These are phyloP conservation scores for Saccharomycopsis phalli DNA, from an alignment of 1,139 yeast species.

Conservation along the genomic window DNA sequence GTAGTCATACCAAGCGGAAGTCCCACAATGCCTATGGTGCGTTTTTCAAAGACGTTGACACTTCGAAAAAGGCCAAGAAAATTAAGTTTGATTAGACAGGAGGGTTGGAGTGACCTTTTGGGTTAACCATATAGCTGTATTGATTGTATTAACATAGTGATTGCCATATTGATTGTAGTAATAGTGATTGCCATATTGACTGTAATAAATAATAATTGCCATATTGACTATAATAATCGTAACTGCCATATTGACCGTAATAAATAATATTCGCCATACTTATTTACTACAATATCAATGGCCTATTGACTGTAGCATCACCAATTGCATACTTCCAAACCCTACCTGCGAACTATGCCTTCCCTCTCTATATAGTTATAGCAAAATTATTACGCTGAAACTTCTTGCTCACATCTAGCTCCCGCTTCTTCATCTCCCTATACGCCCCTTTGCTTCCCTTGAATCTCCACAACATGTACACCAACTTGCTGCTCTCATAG, in stretches of 20 bases:
- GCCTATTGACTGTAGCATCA: no score
- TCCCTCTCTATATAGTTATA: constrained; percentile 5
- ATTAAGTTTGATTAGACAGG: constrained; percentile 51
- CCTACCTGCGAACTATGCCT: not conserved
- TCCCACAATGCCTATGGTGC: constrained; percentile 96
- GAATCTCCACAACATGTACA: constrained; percentile 50
- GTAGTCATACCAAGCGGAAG: constrained; percentile 96
- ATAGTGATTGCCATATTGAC: no score
- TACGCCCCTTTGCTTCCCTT: not conserved
- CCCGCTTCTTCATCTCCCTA: constrained; percentile 10
- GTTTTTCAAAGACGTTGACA: constrained; percentile 85
- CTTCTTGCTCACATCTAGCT: constrained; percentile 10
- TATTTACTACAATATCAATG: no score
- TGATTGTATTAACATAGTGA: no score
- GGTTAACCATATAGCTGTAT: no score
- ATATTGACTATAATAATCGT: no score
- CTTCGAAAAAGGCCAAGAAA: constrained; percentile 82
- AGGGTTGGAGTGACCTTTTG: no score
- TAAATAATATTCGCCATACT: no score
- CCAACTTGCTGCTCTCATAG: constrained; percentile 65
- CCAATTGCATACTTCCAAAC: not conserved
- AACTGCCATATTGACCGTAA: no score
- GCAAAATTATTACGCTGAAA: constrained; percentile 18
- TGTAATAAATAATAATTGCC: no score
- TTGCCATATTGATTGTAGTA: no score